Evolutionary conservation across 2,329 filamentous ascomycete species (phyloP).

Genomic region (Ascomycota sp.): DNA sequence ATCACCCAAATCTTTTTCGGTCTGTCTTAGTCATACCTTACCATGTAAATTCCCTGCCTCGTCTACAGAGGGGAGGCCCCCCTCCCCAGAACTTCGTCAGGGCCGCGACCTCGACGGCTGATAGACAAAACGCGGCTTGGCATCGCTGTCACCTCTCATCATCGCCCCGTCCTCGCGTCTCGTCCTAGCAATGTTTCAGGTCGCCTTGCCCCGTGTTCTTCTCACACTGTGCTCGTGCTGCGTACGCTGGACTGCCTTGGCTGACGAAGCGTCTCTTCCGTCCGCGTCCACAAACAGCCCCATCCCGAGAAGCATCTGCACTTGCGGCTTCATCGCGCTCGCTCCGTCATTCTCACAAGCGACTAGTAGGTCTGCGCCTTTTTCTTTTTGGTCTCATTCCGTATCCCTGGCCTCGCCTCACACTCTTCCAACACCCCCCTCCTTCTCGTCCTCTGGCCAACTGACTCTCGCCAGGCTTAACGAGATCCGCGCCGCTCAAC

Average conservation of each 20-base stretch:
- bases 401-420: background rate
- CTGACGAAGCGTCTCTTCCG: background rate
- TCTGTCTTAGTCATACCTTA: no score
- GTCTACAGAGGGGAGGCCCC: no score
- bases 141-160: background rate
- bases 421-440: background rate
- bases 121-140: no score
- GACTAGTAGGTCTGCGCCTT: constrained; percentile 37
- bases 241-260: no score
- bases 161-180: background rate
- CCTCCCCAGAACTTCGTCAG: no score
- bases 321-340: constrained; percentile 64
- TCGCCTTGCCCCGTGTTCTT: background rate
- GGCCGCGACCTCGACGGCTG: no score
- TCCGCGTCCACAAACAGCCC: constrained; percentile 19
- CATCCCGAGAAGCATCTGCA: constrained; percentile 56
- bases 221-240: no score
- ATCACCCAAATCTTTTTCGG: no score
- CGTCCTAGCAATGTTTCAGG: background rate
- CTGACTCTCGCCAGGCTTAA: constrained; percentile 41
- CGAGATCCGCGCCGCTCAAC: constrained; percentile 82
- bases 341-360: constrained; percentile 61
- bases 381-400: background rate
- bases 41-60: no score
- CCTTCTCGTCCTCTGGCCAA: background rate